These are phyloP conservation scores for Pseudomonodictys pantanalensis DNA, from an alignment of 495 filamentous ascomycete species.

Conservation along the genomic window DNA sequence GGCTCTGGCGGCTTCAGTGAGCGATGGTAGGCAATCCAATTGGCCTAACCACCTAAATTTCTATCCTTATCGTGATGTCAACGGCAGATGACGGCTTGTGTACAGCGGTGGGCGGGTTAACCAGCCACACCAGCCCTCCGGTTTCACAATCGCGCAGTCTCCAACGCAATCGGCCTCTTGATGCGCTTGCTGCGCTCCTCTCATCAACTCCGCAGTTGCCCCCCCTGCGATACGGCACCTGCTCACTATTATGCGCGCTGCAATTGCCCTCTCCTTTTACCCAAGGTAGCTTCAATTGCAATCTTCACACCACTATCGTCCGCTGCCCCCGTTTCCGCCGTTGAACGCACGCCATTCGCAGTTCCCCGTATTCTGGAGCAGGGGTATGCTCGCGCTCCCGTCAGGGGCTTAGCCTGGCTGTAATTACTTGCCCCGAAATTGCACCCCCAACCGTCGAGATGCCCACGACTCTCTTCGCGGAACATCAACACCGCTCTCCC, in stretches of 20 bases:
- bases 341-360: background rate
- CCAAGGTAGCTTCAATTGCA: no score
- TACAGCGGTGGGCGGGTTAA: slow-evolving; percentile 4
- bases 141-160: slow-evolving; percentile 30
- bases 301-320: background rate
- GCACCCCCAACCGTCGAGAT: slow-evolving; percentile 16
- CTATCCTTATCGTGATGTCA: slow-evolving; percentile 24
- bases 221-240: background rate
- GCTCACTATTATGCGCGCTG: background rate
- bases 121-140: slow-evolving; percentile 31
- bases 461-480: slow-evolving; percentile 25
- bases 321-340: background rate
- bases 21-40: background rate
- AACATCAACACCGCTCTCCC: slow-evolving; percentile 13
- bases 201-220: slow-evolving; percentile 15
- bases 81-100: background rate
- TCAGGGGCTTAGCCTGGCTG: slow-evolving; percentile 33
- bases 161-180: slow-evolving; percentile 15
- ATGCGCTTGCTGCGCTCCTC: slow-evolving; percentile 12
- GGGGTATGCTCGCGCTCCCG: slow-evolving; percentile 7
- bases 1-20: background rate
- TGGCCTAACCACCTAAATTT: slow-evolving; percentile 2
- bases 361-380: background rate
- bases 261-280: background rate
- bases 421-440: slow-evolving; percentile 24